Percentiles rank a stretch among this genome's conserved stretches.
phyloP scores from a whole-genome alignment of 106 monocot genomes.

The Phalaenopsis aphrodite region DNA sequence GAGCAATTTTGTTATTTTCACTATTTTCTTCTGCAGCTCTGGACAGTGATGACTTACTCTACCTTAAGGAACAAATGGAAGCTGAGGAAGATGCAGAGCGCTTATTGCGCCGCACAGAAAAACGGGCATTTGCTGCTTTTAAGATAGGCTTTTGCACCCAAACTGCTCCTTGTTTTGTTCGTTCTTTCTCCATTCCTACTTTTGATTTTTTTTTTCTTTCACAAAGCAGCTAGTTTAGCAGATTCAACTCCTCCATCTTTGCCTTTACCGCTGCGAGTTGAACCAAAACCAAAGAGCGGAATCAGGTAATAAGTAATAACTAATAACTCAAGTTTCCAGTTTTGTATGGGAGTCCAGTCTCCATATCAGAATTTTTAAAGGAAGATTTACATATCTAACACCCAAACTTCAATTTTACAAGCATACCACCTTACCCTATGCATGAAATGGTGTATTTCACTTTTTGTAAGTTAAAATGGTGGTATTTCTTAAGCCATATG shows the following conservation, averaged over 20 bases:
- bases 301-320: constrained; percentile 36
- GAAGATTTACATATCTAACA: no score
- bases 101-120: constrained; percentile 85
- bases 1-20: not conserved
- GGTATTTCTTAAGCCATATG: no score
- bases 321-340: not conserved
- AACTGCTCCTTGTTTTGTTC: not conserved
- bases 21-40: constrained; percentile 43
- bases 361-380: no score
- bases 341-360: not conserved
- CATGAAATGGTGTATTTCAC: no score
- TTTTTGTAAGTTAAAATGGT: no score
- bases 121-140: constrained; percentile 95
- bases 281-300: constrained; percentile 92
- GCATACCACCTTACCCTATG: no score
- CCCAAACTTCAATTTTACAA: no score
- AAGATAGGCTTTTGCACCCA: constrained; percentile 65
- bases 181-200: not conserved
- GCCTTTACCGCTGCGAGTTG: constrained; percentile 77
- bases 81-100: constrained; percentile 99
- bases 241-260: constrained; percentile 67
- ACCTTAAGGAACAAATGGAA: constrained; percentile 99
- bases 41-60: constrained; percentile 96
- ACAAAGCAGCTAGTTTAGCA: constrained; percentile 91
- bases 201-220: constrained; percentile 27